Evolutionary conservation across 441 rosid genomes (phyloP), one percentile per base, ranked within the genome.

Genomic region (Raphanus hybrid): DNA sequence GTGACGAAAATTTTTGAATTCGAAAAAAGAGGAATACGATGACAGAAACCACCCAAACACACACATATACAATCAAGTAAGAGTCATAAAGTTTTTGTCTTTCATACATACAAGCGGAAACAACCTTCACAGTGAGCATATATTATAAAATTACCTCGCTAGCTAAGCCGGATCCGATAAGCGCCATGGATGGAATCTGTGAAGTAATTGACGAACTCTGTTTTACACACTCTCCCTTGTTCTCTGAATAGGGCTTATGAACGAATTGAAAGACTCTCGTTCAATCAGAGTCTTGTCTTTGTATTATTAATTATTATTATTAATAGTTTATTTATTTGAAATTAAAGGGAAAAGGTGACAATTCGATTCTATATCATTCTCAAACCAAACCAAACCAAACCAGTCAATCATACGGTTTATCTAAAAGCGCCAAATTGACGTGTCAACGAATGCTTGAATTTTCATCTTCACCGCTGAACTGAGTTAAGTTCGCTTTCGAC

Each of bases 91-190:
- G n/a, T 67, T 57, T 32, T 6, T 52, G 32, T 20, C 18, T 15
- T 27, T 52, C 4, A 61, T 6, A 58, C 58, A 68, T 8, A 66
- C 64, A 64, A 67, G 52, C 50, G 14, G 18, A 3, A 3, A 50
- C 8, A 59, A 72, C 64, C 59, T 1, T 15, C 20, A 54, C 23
- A 54, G 23, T 2, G 58, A 54, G 59, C 4, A 54, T 6, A 54
- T 54, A 50, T 50, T 39, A 39, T 10, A 1, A 11, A 0, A 48
- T 11, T 48, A 88, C 96, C 82, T 86, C 91, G 74, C 75, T 82
- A 15, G 82, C 52, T 55, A 88, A 3, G 61, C 82, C 82, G 55
- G 93, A 84, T 82, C 89, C 89, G 12, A 87, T 82, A 74, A 88
- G 69, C 57, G 87, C 90, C 92, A 89, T 88, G 37, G 64, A 48